Conservation (phyloP, 1,284 basidiomycete genomes). For the Polyporus tsugae region DNA sequence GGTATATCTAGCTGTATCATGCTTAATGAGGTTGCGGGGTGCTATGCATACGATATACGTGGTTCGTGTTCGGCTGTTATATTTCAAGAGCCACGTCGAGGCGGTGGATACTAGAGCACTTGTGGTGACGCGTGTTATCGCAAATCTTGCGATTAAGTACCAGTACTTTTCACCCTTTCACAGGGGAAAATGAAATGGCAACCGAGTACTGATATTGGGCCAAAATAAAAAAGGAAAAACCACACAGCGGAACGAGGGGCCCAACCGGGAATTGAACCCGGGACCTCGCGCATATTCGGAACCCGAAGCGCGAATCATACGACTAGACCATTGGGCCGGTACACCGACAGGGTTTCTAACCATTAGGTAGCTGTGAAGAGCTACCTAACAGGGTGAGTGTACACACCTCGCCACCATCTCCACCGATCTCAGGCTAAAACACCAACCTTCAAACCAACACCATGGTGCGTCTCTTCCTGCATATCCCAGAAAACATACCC, state of each 20-base stretch:
- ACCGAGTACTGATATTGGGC: neutral
- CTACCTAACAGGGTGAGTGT: no score
- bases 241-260: conserved; percentile 3
- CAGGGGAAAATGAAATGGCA: neutral
- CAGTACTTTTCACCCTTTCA: no score
- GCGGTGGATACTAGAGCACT: neutral
- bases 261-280: conserved; percentile 32
- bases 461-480: neutral
- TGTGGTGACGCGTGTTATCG: neutral
- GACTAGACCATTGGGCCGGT: conserved; percentile 31
- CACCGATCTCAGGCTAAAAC: neutral
- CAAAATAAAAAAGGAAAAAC: neutral
- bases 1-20: neutral
- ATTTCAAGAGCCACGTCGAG: neutral
- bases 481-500: conserved; percentile 6
- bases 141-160: neutral
- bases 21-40: neutral
- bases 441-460: neutral
- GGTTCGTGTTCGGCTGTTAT: neutral
- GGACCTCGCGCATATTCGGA: conserved; percentile 26
- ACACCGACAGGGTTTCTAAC: no score
- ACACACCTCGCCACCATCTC: neutral
- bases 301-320: conserved; percentile 32
- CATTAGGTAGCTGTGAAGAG: no score
- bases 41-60: neutral